phyloP scores from a whole-genome alignment of 2,329 filamentous ascomycete genomes.

The Periconia sp. region DNA sequence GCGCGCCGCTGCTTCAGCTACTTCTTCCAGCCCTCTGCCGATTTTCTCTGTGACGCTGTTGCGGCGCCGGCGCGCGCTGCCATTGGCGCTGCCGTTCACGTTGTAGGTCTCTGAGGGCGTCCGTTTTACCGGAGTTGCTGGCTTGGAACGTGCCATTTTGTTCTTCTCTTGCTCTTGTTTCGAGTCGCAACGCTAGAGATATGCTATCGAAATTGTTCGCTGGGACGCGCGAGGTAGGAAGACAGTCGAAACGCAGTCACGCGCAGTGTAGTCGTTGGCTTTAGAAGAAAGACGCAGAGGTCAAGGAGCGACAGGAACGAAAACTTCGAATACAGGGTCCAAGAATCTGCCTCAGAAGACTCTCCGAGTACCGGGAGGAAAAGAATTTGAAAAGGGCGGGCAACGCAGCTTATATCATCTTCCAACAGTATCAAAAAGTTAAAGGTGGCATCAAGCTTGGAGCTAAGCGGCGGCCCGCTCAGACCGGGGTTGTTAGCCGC shows the following conservation, averaged over 20 bases:
- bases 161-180: too few relatives aligned
- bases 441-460: slow-evolving; percentile 41
- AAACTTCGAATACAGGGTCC: too few relatives aligned
- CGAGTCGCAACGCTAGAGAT: too few relatives aligned
- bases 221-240: too few relatives aligned
- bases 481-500: slow-evolving; percentile 20
- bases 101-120: slow-evolving; percentile 32
- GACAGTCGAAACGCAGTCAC: too few relatives aligned
- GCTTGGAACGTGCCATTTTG: slow-evolving; percentile 38
- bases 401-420: slow-evolving; percentile 11
- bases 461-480: slow-evolving; percentile 33
- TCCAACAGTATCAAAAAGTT: slow-evolving; percentile 16
- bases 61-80: slow-evolving; percentile 25
- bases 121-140: slow-evolving; percentile 28
- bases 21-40: slow-evolving; percentile 38
- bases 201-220: slow-evolving; percentile 3
- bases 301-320: too few relatives aligned
- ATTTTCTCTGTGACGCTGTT: slow-evolving; percentile 32
- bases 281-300: too few relatives aligned
- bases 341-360: too few relatives aligned
- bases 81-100: slow-evolving; percentile 29
- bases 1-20: slow-evolving; percentile 37
- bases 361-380: too few relatives aligned
- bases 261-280: too few relatives aligned
- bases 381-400: slow-evolving; percentile 6